Percentiles rank a stretch among this genome's conserved stretches.
phyloP scores from a whole-genome alignment of 2,329 filamentous ascomycete genomes.

The Dryadomyces sulphureus region DNA sequence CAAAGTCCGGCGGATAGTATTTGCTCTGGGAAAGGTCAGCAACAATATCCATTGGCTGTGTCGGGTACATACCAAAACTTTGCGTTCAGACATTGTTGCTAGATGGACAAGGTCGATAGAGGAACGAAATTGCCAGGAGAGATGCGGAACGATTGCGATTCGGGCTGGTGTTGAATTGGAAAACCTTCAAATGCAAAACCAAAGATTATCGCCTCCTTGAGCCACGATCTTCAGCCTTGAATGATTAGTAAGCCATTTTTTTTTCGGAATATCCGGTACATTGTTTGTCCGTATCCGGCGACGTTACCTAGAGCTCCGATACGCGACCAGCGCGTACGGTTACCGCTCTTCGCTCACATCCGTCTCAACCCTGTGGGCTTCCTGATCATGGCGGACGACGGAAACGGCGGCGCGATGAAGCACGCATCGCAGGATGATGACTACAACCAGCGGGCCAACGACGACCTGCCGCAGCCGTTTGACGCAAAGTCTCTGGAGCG shows the following conservation, averaged over 20 bases:
- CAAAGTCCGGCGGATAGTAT: slow-evolving; percentile 60
- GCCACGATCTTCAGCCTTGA: no score
- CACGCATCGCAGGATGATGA: slow-evolving; percentile 7
- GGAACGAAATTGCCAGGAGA: no score
- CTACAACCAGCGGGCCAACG: slow-evolving; percentile 14
- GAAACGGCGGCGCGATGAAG: not conserved
- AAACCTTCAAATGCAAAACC: no score
- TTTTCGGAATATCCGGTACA: no score
- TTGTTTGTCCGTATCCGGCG: no score
- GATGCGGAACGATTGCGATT: no score
- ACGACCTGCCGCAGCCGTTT: slow-evolving; percentile 43
- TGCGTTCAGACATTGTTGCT: slow-evolving; percentile 26
- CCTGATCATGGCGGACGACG: not conserved
- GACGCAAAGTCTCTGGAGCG: slow-evolving; percentile 43
- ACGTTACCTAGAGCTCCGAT: no score
- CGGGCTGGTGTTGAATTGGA: no score
- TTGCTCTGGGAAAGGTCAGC: slow-evolving; percentile 8
- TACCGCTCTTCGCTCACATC: not conserved
- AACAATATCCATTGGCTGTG: not conserved
- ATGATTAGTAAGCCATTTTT: no score
- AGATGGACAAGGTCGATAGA: no score
- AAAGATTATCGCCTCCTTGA: no score
- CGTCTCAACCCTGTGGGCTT: not conserved
- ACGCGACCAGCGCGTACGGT: no score
- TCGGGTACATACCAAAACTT: slow-evolving; percentile 18